Evolutionary conservation across 495 filamentous ascomycete species (phyloP).

Genomic region (Xylaria castorea): DNA sequence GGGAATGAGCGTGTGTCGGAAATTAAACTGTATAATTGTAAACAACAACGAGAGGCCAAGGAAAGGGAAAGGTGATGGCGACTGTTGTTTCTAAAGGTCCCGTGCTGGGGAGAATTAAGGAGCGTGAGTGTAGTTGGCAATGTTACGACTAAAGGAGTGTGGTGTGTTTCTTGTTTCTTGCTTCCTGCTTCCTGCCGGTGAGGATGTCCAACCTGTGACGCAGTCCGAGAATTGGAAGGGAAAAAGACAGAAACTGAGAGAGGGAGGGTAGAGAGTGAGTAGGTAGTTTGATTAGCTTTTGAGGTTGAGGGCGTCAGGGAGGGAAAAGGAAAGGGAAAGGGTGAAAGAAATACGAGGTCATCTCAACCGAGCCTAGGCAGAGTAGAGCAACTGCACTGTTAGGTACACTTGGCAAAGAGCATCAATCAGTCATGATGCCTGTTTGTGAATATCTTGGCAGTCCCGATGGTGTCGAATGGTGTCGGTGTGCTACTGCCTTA

Average conservation of each 20-base stretch:
- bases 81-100: slow-evolving; percentile 10
- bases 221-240: slow-evolving; percentile 12
- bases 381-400: not conserved
- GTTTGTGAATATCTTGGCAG: slow-evolving; percentile 8
- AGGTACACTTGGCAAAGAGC: not conserved
- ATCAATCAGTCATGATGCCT: slow-evolving; percentile 1
- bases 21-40: slow-evolving; percentile 22
- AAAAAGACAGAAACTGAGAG: slow-evolving; percentile 1
- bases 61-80: not conserved
- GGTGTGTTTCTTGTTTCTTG: slow-evolving; percentile 31
- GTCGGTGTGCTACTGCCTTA: slow-evolving; percentile 3
- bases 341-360: slow-evolving; percentile 30
- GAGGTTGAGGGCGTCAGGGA: slow-evolving; percentile 12
- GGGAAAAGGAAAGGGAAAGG: slow-evolving; percentile 24
- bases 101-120: slow-evolving; percentile 8
- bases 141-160: slow-evolving; percentile 28
- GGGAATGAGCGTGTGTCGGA: not conserved
- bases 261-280: slow-evolving; percentile 25
- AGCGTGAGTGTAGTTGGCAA: slow-evolving; percentile 17
- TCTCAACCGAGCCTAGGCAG: slow-evolving; percentile 19
- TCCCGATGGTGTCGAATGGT: not conserved
- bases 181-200: slow-evolving; percentile 34
- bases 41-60: slow-evolving; percentile 2
- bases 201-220: slow-evolving; percentile 35
- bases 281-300: slow-evolving; percentile 17